Conservation (phyloP, 2,329 filamentous ascomycete genomes). For the Exophiala viscosa region DNA sequence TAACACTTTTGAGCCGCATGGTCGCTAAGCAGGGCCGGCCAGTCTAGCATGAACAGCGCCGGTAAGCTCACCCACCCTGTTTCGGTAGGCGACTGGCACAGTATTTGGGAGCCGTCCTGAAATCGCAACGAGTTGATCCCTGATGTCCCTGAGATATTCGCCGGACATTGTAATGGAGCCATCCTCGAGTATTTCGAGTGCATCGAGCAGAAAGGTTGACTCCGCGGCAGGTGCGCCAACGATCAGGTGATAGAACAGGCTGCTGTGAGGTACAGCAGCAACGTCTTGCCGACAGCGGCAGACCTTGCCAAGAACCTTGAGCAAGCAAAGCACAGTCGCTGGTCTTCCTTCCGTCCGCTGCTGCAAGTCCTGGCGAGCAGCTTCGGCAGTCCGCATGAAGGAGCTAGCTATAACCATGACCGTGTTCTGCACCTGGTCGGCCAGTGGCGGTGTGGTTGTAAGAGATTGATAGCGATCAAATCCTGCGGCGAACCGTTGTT, state of each 20-base stretch:
- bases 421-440: no score
- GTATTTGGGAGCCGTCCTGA: neutral
- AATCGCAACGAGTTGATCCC: neutral
- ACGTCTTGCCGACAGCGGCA: neutral
- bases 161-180: neutral
- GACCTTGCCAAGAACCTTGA: neutral
- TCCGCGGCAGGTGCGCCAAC: neutral
- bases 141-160: neutral
- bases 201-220: neutral
- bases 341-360: neutral
- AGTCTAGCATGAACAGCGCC: no score
- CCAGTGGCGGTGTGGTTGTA: no score
- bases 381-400: neutral
- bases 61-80: no score
- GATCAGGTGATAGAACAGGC: neutral
- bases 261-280: neutral
- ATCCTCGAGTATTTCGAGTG: neutral
- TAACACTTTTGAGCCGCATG: no score
- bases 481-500: conserved; percentile 35
- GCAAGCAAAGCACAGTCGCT: neutral
- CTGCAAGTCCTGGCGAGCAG: neutral
- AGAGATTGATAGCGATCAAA: conserved; percentile 37
- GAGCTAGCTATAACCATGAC: no score
- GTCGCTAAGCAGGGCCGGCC: no score
- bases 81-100: neutral